Conservation (phyloP, 1,139 yeast species). For the Sugiyamaella japonica region DNA sequence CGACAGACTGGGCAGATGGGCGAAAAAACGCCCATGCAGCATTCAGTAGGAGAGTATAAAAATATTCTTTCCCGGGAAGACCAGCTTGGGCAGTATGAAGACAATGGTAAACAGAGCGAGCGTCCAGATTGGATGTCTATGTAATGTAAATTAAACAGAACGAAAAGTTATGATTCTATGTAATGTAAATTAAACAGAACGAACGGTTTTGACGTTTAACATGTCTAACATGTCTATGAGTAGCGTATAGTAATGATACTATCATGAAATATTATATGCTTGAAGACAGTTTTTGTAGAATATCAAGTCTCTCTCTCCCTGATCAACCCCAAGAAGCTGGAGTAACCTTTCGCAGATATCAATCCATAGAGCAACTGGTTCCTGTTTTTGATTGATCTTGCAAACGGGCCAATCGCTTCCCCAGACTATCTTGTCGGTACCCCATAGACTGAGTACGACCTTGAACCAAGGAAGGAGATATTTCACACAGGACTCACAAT, state of each 20-base stretch:
- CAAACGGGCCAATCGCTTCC: conserved; percentile 52
- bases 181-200: conserved; percentile 7
- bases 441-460: conserved; percentile 38
- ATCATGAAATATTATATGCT: conserved; percentile 8
- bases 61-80: conserved; percentile 22
- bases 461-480: conserved; percentile 36
- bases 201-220: too few relatives aligned
- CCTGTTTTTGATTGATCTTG: conserved; percentile 29
- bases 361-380: conserved; percentile 30
- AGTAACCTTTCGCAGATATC: conserved; percentile 22
- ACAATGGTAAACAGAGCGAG: neutral
- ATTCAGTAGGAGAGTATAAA: conserved; percentile 26
- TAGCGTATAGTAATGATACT: too few relatives aligned
- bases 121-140: conserved; percentile 17
- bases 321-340: conserved; percentile 11
- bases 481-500: conserved; percentile 27
- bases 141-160: conserved; percentile 8
- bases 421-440: conserved; percentile 41
- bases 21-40: conserved; percentile 20
- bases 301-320: conserved; percentile 8
- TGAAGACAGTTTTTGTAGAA: conserved; percentile 7
- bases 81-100: conserved; percentile 5
- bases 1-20: conserved; percentile 20
- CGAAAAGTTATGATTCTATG: too few relatives aligned
- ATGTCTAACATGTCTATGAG: too few relatives aligned